Conservation (phyloP, 1,284 basidiomycete genomes). For the Cryptococcus sp. region DNA sequence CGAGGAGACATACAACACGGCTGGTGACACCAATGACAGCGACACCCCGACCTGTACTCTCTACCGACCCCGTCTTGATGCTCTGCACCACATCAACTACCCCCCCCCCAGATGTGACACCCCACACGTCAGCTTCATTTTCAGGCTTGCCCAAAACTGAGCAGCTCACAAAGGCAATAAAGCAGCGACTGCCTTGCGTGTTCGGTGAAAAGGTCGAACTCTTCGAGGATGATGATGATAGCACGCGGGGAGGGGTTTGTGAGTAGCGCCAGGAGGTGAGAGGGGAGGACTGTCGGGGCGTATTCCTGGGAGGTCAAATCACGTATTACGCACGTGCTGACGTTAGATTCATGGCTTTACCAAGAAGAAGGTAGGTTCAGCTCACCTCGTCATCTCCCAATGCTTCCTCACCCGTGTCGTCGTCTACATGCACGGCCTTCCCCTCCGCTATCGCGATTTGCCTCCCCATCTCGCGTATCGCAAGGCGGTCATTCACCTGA, state of each 20-base stretch:
- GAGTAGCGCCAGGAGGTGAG: constrained; percentile 75
- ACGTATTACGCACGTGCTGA: too few species aligned
- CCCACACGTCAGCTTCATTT: not conserved
- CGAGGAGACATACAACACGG: constrained; percentile 55
- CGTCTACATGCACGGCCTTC: constrained; percentile 31
- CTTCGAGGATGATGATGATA: constrained; percentile 77
- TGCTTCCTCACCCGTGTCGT: constrained; percentile 47
- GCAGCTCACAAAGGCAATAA: constrained; percentile 77
- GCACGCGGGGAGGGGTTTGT: constrained; percentile 73
- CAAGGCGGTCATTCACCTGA: constrained; percentile 77
- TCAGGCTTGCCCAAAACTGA: not conserved
- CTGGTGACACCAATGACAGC: constrained; percentile 78
- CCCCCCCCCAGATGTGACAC: not conserved
- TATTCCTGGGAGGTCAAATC: constrained; percentile 26
- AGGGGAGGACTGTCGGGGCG: constrained; percentile 58
- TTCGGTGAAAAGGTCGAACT: constrained; percentile 84
- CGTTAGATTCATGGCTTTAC: constrained; percentile 5
- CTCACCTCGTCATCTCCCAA: constrained; percentile 24
- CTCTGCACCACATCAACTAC: constrained; percentile 54
- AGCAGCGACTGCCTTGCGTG: constrained; percentile 83
- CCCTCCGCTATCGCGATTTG: constrained; percentile 57
- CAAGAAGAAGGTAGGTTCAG: not conserved
- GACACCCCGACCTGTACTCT: constrained; percentile 57
- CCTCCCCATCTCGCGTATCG: constrained; percentile 86
- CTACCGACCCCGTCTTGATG: constrained; percentile 46